phyloP scores from a whole-genome alignment of 257 asterid species.

The Solanum piurae region DNA sequence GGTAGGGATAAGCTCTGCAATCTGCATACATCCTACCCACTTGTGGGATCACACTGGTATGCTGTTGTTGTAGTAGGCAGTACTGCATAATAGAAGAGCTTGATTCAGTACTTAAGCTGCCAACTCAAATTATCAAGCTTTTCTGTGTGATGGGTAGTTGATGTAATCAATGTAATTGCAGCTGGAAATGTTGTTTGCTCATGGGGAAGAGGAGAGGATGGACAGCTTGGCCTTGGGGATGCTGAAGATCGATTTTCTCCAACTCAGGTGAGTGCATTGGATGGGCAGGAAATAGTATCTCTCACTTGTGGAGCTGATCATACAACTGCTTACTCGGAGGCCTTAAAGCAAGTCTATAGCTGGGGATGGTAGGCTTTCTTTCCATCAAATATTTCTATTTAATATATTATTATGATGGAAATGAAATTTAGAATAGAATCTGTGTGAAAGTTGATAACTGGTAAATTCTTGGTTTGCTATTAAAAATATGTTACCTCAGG shows the following conservation, averaged over 20 bases:
- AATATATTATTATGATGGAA: background rate
- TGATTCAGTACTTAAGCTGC: background rate
- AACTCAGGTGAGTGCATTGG: constrained; percentile 76
- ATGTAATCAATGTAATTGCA: constrained; percentile 16
- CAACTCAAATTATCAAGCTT: background rate
- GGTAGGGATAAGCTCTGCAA: background rate
- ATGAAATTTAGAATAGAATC: background rate
- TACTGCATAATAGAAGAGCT: background rate
- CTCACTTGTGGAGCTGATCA: constrained; percentile 95
- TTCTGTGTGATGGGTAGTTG: background rate
- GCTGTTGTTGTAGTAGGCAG: background rate
- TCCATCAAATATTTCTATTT: background rate
- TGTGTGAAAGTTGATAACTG: background rate
- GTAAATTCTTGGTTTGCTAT: background rate
- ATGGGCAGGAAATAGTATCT: constrained; percentile 61
- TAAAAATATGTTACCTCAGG: background rate
- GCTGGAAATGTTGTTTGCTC: constrained; percentile 89
- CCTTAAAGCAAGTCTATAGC: constrained; percentile 59
- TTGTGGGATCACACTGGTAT: background rate
- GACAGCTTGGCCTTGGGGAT: constrained; percentile 95
- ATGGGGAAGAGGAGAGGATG: constrained; percentile 99
- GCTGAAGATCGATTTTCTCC: constrained; percentile 86
- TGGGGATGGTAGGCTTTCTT: constrained; percentile 79
- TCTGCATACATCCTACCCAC: background rate
- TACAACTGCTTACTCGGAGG: constrained; percentile 74